Conservation (phyloP, 352 stramenopile species). For the Sclerospora graminicola region DNA sequence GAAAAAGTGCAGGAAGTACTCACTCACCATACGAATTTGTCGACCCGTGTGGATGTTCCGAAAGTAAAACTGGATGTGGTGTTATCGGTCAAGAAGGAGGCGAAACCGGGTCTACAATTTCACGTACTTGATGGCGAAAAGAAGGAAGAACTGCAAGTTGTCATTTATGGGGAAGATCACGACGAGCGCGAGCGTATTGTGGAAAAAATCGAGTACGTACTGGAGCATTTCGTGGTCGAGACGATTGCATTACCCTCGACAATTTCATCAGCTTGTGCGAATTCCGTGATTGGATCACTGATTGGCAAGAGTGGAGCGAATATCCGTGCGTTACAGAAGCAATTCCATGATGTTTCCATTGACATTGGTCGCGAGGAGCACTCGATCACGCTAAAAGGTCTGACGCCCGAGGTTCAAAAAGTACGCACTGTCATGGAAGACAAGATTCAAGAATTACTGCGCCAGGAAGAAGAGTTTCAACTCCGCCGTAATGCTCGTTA, state of each 20-base stretch:
- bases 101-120: constrained; percentile 41
- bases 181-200: constrained; percentile 45
- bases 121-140: constrained; percentile 34
- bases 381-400: constrained; percentile 48
- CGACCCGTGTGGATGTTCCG: constrained; percentile 31
- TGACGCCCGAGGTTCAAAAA: constrained; percentile 32
- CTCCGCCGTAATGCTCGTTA: constrained; percentile 19
- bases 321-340: constrained; percentile 54
- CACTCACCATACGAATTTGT: constrained; percentile 38
- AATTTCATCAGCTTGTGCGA: constrained; percentile 21
- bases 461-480: constrained; percentile 40
- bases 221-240: constrained; percentile 38
- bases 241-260: constrained; percentile 36
- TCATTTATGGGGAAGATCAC: constrained; percentile 44
- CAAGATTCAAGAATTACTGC: constrained; percentile 54
- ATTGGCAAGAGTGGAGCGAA: constrained; percentile 77
- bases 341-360: constrained; percentile 50
- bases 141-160: constrained; percentile 33
- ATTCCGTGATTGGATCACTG: constrained; percentile 51
- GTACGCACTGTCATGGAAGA: constrained; percentile 58
- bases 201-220: constrained; percentile 52
- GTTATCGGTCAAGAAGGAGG: constrained; percentile 34
- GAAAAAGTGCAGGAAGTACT: constrained; percentile 48
- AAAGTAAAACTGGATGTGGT: constrained; percentile 43
- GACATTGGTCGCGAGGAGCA: constrained; percentile 45